Evolutionary conservation across 2,329 filamentous ascomycete genomes (phyloP).

Genomic region (Biscogniauxia marginata): DNA sequence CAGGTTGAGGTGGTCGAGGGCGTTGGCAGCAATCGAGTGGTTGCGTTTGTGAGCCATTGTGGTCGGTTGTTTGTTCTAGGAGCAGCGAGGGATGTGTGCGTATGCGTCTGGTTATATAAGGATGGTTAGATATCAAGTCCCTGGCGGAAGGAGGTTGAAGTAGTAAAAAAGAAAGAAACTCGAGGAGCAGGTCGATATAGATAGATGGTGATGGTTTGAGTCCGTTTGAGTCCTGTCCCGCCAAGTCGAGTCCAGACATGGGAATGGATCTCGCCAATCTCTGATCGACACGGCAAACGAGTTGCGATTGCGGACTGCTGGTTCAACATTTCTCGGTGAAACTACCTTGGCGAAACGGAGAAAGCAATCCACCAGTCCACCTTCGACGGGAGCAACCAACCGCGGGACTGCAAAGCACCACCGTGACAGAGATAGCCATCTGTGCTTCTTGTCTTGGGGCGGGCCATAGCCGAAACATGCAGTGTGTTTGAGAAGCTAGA

Average conservation of each 20-base stretch:
- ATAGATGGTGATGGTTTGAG: not conserved
- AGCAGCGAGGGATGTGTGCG: too few species aligned
- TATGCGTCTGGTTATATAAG: not conserved
- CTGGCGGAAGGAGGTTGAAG: too few species aligned
- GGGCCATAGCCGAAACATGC: not conserved
- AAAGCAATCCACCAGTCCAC: not conserved
- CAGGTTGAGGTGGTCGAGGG: constrained; percentile 82
- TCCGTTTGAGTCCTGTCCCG: not conserved
- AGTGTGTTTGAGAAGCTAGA: not conserved
- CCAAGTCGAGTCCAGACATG: not conserved
- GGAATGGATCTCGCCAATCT: not conserved
- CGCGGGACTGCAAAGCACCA: not conserved
- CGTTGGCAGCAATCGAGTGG: constrained; percentile 54
- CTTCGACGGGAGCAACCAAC: not conserved
- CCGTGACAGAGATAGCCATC: not conserved
- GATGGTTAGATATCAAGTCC: not conserved
- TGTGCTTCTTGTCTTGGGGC: not conserved
- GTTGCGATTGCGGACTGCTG: not conserved
- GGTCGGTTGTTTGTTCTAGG: not conserved
- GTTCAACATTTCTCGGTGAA: not conserved
- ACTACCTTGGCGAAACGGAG: not conserved
- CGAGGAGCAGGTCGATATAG: not conserved
- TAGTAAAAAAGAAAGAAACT: not conserved
- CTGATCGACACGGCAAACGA: not conserved
- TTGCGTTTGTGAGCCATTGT: constrained; percentile 21